Conservation (phyloP, 2,329 filamentous ascomycete species). For the Ophiostoma sp. region DNA sequence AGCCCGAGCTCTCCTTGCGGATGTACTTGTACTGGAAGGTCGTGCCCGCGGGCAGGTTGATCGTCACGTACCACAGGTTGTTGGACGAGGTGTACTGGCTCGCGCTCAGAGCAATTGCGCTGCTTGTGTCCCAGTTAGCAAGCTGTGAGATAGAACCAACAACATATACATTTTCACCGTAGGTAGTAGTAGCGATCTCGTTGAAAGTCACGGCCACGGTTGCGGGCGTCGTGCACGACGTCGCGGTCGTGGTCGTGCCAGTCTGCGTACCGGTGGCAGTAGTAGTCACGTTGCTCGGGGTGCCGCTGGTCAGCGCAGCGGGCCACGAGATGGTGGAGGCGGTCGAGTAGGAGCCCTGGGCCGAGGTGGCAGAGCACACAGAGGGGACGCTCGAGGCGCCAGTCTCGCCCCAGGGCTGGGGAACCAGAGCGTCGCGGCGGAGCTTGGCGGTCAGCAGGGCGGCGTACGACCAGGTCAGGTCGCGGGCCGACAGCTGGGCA, state of each 20-base stretch:
- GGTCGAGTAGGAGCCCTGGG: slow-evolving; percentile 47
- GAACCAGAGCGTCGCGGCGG: slow-evolving; percentile 51
- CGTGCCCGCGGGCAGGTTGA: slow-evolving; percentile 52
- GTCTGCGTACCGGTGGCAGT: slow-evolving; percentile 9
- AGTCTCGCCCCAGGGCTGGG: slow-evolving; percentile 45
- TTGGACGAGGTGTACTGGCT: slow-evolving; percentile 53
- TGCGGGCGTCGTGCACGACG: slow-evolving; percentile 41
- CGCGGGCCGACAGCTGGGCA: slow-evolving; percentile 55
- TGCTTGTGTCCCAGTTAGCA: slow-evolving; percentile 55
- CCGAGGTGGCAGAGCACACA: slow-evolving; percentile 44
- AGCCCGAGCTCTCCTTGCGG: slow-evolving; percentile 50
- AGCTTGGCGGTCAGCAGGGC: slow-evolving; percentile 60
- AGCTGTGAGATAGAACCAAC: slow-evolving; percentile 55
- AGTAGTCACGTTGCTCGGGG: slow-evolving; percentile 3
- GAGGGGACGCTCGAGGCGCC: slow-evolving; percentile 38
- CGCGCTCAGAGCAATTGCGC: slow-evolving; percentile 54
- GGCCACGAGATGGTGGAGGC: slow-evolving; percentile 28
- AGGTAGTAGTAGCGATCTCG: slow-evolving; percentile 51
- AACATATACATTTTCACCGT: slow-evolving; percentile 61
- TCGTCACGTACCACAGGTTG: slow-evolving; percentile 55
- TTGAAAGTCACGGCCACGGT: slow-evolving; percentile 55
- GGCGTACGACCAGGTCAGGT: slow-evolving; percentile 71
- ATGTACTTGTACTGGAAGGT: slow-evolving; percentile 65
- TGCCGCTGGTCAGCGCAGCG: slow-evolving; percentile 31
- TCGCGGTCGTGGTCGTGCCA: neutral